phyloP scores from a whole-genome alignment of 768 basidiomycete species.

The Russula virescens region DNA sequence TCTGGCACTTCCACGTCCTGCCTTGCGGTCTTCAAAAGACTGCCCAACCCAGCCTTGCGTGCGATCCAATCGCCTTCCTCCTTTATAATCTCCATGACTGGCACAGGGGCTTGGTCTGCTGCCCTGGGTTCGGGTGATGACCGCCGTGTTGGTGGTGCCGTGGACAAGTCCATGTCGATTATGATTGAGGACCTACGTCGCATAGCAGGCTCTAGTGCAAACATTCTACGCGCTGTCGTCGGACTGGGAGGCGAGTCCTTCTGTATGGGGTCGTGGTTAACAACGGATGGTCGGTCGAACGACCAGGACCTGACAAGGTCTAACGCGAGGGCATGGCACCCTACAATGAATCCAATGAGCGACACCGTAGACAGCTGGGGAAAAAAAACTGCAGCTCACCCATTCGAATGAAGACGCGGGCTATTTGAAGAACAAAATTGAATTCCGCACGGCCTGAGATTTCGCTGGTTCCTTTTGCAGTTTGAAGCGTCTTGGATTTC shows the following conservation, averaged over 20 bases:
- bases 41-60: conserved; percentile 71
- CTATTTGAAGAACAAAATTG: conserved; percentile 93
- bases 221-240: conserved; percentile 39
- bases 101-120: conserved; percentile 22
- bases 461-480: conserved; percentile 87
- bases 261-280: conserved; percentile 26
- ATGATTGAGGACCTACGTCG: conserved; percentile 69
- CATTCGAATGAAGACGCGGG: conserved; percentile 91
- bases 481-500: conserved; percentile 85
- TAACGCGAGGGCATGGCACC: conserved; percentile 88
- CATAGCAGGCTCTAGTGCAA: conserved; percentile 46
- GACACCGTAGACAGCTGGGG: background rate
- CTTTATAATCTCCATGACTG: conserved; percentile 32
- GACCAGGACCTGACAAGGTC: conserved; percentile 89
- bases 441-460: conserved; percentile 86
- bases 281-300: conserved; percentile 70
- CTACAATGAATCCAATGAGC: conserved; percentile 38
- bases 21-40: conserved; percentile 86
- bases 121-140: conserved; percentile 41
- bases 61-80: conserved; percentile 56
- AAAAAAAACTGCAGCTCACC: conserved; percentile 44
- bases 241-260: conserved; percentile 40
- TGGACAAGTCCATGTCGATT: conserved; percentile 83
- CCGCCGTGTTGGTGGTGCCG: conserved; percentile 51
- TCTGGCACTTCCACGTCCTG: conserved; percentile 81